Evolutionary conservation across 768 basidiomycete species (phyloP), one percentile per base, ranked within the genome.

Genomic region (Asterophora parasitica): DNA sequence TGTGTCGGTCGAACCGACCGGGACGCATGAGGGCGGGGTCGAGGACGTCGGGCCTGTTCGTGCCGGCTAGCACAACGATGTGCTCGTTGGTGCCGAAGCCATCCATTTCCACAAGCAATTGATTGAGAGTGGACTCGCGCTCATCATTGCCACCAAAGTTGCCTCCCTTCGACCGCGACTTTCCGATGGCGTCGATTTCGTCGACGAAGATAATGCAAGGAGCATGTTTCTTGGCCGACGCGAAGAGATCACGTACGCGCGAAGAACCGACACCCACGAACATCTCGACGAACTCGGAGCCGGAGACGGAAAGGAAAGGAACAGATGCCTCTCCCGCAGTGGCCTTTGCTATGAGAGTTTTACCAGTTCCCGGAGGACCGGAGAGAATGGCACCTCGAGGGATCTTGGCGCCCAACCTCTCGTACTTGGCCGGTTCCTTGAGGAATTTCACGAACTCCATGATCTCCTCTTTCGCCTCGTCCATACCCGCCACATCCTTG

Each of bases 361-460:
- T 99, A 63, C 96, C 96, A 3, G 96, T 99, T 58, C 96, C 96
- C 0, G 96, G 96, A 50, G 93, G 93, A 28, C 92, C 92, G 32
- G 92, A 95, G 38, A 96, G 75, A 65, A 96, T 92, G 28, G 93
- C 92, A 44, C 92, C 92, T 32, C 92, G 87, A 42, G 92, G 92
- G 54, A 98, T 98, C 73, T 98, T 98, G 50, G 96, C 96, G 50
- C 96, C 96, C 33, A 99, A 80, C 56, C 84, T 91, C 70, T 97
- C 91, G 71, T 96, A 99, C 65, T 86, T 88, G 26, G 82, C 71
- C 10, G 96, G 96, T 48, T 98, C 88, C 72, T 97, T 97, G 61
- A 99, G 74, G 74, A 99, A 98, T 59, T 96, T 94, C 64, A 99
- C 96, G 58, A 98, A 99, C 65, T 99, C 96, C 91, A 98, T 95